phyloP scores from a whole-genome alignment of 148 eudicot species.

The Pouteria glomerata region DNA sequence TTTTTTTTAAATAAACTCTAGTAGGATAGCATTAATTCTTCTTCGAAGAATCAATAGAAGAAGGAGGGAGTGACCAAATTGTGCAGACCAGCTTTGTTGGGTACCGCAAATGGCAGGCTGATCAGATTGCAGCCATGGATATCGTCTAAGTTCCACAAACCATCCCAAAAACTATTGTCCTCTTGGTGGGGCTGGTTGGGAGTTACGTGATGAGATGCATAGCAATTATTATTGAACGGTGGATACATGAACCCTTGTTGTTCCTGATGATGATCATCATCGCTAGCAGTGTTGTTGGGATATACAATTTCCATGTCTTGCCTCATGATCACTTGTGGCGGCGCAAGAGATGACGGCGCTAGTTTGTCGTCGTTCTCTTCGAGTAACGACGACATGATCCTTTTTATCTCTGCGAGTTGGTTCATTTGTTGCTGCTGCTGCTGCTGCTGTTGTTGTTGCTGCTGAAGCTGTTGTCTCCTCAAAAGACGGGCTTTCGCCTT shows the following conservation, averaged over 20 bases:
- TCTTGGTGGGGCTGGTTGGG: slow-evolving; percentile 18
- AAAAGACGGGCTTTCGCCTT: slow-evolving; percentile 31
- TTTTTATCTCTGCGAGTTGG: slow-evolving; percentile 44
- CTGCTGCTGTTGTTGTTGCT: slow-evolving; percentile 24
- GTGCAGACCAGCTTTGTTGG: slow-evolving; percentile 31
- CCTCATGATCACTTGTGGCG: no score
- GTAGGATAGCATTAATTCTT: no score
- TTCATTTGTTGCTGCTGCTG: slow-evolving; percentile 19
- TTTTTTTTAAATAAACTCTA: no score
- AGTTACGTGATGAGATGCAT: slow-evolving; percentile 17
- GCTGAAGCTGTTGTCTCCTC: slow-evolving; percentile 36
- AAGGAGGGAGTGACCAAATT: slow-evolving; percentile 20
- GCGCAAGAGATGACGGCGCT: slow-evolving; percentile 7
- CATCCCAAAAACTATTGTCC: slow-evolving; percentile 45
- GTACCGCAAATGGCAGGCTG: slow-evolving; percentile 20
- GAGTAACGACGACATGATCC: slow-evolving; percentile 34
- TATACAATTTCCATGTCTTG: slow-evolving; percentile 17
- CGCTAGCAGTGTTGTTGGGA: slow-evolving; percentile 23
- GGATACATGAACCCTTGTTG: slow-evolving; percentile 33
- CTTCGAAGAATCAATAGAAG: no score
- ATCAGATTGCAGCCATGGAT: slow-evolving; percentile 30
- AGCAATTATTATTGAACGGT: slow-evolving; percentile 18
- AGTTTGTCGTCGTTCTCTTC: slow-evolving; percentile 28
- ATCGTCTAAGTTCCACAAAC: slow-evolving; percentile 58
- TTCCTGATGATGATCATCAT: no score